Base-by-base conservation (phyloP, 2,329 filamentous ascomycete species). In the Conoideocrella luteorostrata region DNA sequence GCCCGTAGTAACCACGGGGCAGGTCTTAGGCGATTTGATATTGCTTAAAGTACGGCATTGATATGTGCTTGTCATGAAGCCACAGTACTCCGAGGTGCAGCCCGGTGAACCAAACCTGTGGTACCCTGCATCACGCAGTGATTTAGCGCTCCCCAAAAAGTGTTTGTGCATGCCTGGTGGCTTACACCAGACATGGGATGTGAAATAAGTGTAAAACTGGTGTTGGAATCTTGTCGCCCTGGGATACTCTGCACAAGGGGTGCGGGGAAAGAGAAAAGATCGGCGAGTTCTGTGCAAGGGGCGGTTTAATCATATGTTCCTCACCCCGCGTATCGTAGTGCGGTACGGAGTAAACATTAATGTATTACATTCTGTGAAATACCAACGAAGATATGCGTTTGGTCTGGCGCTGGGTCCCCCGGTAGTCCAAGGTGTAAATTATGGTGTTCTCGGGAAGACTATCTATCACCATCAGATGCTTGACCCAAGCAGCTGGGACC, bases 401-500 rank as follows among this genome's bases (percentile, higher is more conserved):
- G n/a, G n/a, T n/a, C n/a, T n/a, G n/a, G n/a, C n/a, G n/a, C n/a
- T n/a, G 30, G 4, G 30, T 20, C 18, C 30, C 30, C 30, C 30
- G 18, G n/a, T n/a, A 34, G 30, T 12, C n/a, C 30, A 20, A 3
- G 30, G 30, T 34, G 7, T 34, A n/a, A n/a, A n/a, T n/a, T 17
- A 34, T 34, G 30, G 30, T 34, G 15, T 11, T 34, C 33, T 35
- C 33, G 11, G 33, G 33, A 35, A 35, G 34, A 18, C 17, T 36
- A 21, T 23, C 3, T n/a, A 21, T 18, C 10, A 21, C 34, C 29
- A 34, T 23, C 29, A 34, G 30, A 24, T 22, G 38, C 38, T 15
- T 40, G 36, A 39, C 36, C 38, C 38, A 33, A 20, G 10, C 11
- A 15, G 20, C 38, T 24, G 39, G 30, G 26, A 18, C 36, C 24